A percentile compares a stretch with the other conserved stretches of the same genome.
These are phyloP conservation scores for Phytomonas sp. DNA, from an alignment of 208 protist species.

Conservation along the genomic window DNA sequence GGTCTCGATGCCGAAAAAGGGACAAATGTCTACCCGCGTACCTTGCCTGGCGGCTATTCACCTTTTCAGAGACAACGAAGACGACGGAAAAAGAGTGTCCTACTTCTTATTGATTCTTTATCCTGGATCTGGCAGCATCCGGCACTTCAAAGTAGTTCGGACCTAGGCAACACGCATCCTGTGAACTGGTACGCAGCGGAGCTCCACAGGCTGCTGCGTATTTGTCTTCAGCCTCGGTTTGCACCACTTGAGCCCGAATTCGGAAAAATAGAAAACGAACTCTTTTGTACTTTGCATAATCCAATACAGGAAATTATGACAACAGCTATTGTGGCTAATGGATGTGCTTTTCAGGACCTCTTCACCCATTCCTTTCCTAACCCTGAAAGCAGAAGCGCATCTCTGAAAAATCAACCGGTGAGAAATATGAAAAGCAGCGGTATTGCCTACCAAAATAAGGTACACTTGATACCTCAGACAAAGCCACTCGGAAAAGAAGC, in stretches of 20 bases:
- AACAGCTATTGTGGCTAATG: not conserved
- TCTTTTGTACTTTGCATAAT: not conserved
- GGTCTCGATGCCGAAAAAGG: not conserved
- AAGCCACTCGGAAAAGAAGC: slow-evolving; percentile 1
- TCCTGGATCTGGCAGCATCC: slow-evolving; percentile 14
- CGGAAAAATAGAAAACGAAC: not conserved
- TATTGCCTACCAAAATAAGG: not conserved
- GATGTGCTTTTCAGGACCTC: not conserved
- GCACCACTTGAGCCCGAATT: not conserved
- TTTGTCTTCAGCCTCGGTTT: slow-evolving; percentile 6
- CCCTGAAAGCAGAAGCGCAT: not conserved
- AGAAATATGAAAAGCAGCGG: slow-evolving; percentile 1
- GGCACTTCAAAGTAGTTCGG: slow-evolving; percentile 3
- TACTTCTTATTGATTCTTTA: slow-evolving; percentile 20
- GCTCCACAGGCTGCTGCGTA: slow-evolving; percentile 27
- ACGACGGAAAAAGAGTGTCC: not conserved
- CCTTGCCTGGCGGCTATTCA: not conserved
- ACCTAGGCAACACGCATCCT: slow-evolving; percentile 17
- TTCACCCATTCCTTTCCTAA: not conserved
- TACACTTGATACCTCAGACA: not conserved
- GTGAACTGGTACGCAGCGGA: slow-evolving; percentile 28
- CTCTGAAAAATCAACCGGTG: not conserved
- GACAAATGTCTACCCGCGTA: not conserved
- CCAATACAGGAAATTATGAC: not conserved
- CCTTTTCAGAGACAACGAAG: not conserved